Percentiles rank a stretch among this genome's conserved stretches.
These are phyloP conservation scores for Oryza officinalis DNA, from an alignment of 176 grass and related monocot genomes.

Conservation along the genomic window DNA sequence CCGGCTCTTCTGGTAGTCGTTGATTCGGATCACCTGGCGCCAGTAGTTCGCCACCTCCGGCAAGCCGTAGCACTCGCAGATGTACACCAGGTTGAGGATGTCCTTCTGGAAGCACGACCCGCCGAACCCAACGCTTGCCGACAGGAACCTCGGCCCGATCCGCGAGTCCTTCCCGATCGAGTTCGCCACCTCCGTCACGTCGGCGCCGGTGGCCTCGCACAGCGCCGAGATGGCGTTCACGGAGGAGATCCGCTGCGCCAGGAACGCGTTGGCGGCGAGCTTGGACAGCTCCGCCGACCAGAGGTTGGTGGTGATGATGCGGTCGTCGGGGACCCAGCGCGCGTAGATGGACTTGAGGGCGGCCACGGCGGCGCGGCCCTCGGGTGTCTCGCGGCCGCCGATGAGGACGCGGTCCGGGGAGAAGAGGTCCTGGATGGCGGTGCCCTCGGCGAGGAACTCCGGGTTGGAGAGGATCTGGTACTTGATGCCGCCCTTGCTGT, in stretches of 20 bases:
- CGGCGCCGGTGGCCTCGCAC: constrained; percentile 54
- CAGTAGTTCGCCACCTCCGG: constrained; percentile 48
- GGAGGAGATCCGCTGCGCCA: constrained; percentile 63
- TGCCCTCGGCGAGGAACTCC: constrained; percentile 61
- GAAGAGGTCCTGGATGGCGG: constrained; percentile 51
- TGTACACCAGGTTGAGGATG: constrained; percentile 57
- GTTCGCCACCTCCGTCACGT: constrained; percentile 48
- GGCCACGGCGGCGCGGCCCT: constrained; percentile 45
- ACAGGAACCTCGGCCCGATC: constrained; percentile 40
- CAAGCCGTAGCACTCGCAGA: constrained; percentile 55
- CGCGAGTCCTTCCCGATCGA: constrained; percentile 42
- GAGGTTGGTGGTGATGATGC: constrained; percentile 60
- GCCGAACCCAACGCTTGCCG: constrained; percentile 42
- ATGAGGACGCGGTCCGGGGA: constrained; percentile 56
- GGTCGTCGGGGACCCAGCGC: constrained; percentile 57
- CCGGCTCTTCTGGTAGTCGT: constrained; percentile 48
- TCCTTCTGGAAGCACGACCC: constrained; percentile 60
- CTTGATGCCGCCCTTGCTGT: constrained; percentile 51
- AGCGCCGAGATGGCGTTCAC: constrained; percentile 58
- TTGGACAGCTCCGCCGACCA: constrained; percentile 63
- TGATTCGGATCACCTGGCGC: constrained; percentile 44
- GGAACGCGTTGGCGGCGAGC: constrained; percentile 59
- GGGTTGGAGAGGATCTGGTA: constrained; percentile 69
- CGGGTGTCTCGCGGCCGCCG: constrained; percentile 59
- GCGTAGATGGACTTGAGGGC: constrained; percentile 51